Evolutionary conservation across 306 rosid genomes (phyloP), one percentile per base, ranked within the genome.

Genomic region (Cotoneaster glaucophyllus): DNA sequence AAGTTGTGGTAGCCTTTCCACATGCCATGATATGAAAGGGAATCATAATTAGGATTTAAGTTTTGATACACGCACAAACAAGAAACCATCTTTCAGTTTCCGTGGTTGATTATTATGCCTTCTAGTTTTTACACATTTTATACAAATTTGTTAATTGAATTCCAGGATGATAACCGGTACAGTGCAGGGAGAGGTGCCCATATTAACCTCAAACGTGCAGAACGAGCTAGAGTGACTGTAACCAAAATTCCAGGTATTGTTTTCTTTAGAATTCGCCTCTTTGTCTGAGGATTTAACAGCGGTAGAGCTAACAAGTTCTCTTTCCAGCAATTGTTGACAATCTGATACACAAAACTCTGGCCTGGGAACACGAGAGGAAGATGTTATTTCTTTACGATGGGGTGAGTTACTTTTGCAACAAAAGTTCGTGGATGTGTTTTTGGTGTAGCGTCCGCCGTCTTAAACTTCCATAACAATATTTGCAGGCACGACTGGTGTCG

Each of bases 111-210:
- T 37, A 7, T 6, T 37, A 37, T 37, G 41, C 41, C 41, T 37
- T 37, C 0, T 37, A 37, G 41, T 37, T 37, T 34, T 34, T 34
- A 6, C 9, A 7, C 39, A 34, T 34, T 34, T 34, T 37, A 37
- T 7, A 37, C 0, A 7, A 37, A 37, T 29, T 41, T 75, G 17
- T 65, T 14, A 21, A 21, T 59, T 79, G 67, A 70, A 74, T 85
- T 79, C 72, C 96, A 95, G 97, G 99, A 95, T 78, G 82, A 88
- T 44, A 95, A 85, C 74, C 86, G 97, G 39, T 95, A 90, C 83
- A 95, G 69, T 85, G 96, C 97, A 39, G 97, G 99, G 66, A 80
- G 97, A 84, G 98, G 99, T 24, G 94, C 86, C 71, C 99, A 95
- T 80, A 88, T 92, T 72, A 95, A 90, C 82, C 97, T 95, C 58